phyloP scores from a whole-genome alignment of 31 red algal genomes.

The Porphyra umbilicalis region DNA sequence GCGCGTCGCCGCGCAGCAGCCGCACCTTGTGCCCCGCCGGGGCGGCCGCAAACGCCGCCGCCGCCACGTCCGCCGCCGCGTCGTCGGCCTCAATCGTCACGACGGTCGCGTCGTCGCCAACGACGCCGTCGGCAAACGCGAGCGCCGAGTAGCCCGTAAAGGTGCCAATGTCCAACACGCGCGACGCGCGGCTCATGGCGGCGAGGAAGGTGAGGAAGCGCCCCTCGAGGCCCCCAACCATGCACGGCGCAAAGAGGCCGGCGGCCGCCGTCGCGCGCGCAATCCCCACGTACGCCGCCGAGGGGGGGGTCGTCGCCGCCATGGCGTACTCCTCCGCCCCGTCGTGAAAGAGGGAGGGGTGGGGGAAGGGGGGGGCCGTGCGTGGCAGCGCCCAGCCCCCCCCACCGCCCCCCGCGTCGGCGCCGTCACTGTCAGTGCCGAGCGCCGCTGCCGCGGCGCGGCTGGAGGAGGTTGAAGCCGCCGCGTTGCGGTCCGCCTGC shows the following conservation, averaged over 20 bases:
- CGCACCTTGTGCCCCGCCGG: slow-evolving; percentile 6
- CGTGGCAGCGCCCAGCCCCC: too few species aligned
- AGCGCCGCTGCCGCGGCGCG: not conserved
- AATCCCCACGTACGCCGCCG: slow-evolving; percentile 18
- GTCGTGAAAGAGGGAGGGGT: slow-evolving; percentile 31
- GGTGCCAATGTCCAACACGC: slow-evolving; percentile 66
- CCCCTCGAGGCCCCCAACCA: slow-evolving; percentile 60
- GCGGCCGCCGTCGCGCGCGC: slow-evolving; percentile 35
- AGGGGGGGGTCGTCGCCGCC: slow-evolving; percentile 17
- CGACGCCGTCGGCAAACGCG: slow-evolving; percentile 55
- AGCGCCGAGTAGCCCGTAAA: slow-evolving; percentile 80
- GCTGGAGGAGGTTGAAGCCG: slow-evolving; percentile 14
- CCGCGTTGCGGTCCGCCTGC: slow-evolving; percentile 17
- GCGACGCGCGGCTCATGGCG: slow-evolving; percentile 15
- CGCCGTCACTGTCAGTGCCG: not conserved
- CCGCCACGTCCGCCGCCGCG: slow-evolving; percentile 39
- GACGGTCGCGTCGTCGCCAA: slow-evolving; percentile 14
- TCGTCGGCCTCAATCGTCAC: slow-evolving; percentile 60
- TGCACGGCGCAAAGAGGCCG: slow-evolving; percentile 60
- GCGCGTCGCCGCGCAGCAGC: slow-evolving; percentile 34
- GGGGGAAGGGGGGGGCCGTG: slow-evolving; percentile 31
- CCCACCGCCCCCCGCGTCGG: not conserved
- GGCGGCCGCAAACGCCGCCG: slow-evolving; percentile 18
- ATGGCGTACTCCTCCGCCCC: slow-evolving; percentile 58
- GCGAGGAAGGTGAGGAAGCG: slow-evolving; percentile 54